These are phyloP conservation scores for Phylloporus sp. DNA, from an alignment of 768 basidiomycete species.

Conservation along the genomic window DNA sequence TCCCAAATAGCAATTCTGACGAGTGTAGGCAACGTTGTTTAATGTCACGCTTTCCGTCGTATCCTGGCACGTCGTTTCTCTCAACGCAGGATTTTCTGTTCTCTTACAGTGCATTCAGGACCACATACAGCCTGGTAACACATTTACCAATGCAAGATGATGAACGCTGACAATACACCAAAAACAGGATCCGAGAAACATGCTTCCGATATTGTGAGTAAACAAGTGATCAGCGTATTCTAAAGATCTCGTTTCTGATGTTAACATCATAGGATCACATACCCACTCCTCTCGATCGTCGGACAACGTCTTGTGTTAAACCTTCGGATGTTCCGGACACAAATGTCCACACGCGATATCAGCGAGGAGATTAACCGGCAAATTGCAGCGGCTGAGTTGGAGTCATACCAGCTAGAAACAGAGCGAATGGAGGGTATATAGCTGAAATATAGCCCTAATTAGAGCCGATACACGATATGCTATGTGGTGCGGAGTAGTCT, in stretches of 20 bases:
- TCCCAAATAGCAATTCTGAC: background rate
- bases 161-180: background rate
- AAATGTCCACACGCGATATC: background rate
- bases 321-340: background rate
- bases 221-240: background rate
- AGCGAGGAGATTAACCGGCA: slow-evolving; percentile 1
- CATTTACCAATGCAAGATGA: background rate
- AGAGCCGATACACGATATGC: no score
- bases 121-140: background rate
- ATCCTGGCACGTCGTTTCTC: background rate
- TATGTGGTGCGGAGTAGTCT: no score
- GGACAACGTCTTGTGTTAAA: slow-evolving; percentile 5
- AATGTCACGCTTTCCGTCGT: background rate
- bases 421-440: no score
- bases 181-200: background rate
- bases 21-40: background rate
- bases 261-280: background rate
- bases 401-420: no score
- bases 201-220: background rate
- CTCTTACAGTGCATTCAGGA: background rate
- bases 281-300: background rate
- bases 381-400: background rate
- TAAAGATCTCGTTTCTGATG: background rate
- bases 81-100: background rate
- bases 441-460: no score